phyloP scores from a whole-genome alignment of 164 flowering plant species.

The Cinnamomum chago region DNA sequence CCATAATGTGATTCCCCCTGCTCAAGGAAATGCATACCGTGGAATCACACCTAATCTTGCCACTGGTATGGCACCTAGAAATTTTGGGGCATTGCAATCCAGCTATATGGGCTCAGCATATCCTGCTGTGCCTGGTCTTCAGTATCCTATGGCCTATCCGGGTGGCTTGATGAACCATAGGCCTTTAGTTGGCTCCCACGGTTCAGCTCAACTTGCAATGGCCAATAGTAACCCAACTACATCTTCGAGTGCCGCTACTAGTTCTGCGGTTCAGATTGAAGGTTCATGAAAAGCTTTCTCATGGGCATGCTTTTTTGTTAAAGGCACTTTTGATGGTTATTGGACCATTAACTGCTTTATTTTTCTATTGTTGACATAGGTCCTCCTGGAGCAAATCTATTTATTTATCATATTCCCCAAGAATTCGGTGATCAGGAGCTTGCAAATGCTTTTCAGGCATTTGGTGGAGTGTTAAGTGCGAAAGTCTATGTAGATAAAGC shows the following conservation, averaged over 20 bases:
- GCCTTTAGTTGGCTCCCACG: slow-evolving; percentile 56
- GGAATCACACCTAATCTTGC: slow-evolving; percentile 54
- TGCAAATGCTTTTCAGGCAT: slow-evolving; percentile 74
- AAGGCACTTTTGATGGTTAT: slow-evolving; percentile 1
- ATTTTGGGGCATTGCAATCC: slow-evolving; percentile 53
- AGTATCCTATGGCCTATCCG: slow-evolving; percentile 71
- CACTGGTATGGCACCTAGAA: slow-evolving; percentile 60
- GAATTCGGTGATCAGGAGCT: slow-evolving; percentile 95
- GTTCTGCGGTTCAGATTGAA: slow-evolving; percentile 78
- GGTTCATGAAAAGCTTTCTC: slow-evolving; percentile 40
- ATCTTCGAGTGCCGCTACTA: slow-evolving; percentile 48
- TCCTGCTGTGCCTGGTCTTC: slow-evolving; percentile 65
- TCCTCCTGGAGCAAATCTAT: slow-evolving; percentile 96
- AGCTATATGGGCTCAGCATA: slow-evolving; percentile 66
- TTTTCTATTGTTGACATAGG: slow-evolving; percentile 40
- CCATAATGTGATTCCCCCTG: slow-evolving; percentile 62
- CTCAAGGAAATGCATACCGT: slow-evolving; percentile 68
- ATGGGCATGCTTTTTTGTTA: slow-evolving; percentile 3
- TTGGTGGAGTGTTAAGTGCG: slow-evolving; percentile 90
- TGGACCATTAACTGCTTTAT: slow-evolving; percentile 1
- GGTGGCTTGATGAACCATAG: slow-evolving; percentile 70
- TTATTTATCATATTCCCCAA: slow-evolving; percentile 98
- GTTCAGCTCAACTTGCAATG: slow-evolving; percentile 39
- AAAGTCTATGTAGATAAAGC: slow-evolving; percentile 97
- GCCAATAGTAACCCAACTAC: slow-evolving; percentile 42